Percentiles rank a stretch among this genome's conserved stretches.
Evolutionary conservation across 2,329 filamentous ascomycete species (phyloP).

Genomic region (Setomelanomma holmii): DNA sequence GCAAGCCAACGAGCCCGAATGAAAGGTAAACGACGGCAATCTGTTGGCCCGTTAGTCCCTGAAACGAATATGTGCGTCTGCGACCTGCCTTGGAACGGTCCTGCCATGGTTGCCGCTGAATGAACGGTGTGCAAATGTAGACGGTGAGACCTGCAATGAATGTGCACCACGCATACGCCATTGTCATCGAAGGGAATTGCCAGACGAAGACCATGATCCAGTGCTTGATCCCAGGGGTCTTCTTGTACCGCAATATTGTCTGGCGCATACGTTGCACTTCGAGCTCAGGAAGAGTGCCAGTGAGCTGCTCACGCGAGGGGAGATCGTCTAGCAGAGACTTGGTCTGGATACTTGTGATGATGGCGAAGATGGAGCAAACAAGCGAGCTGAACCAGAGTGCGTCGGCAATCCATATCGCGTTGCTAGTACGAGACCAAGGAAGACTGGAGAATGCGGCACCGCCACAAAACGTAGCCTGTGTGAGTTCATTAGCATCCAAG

Average conservation of each 20-base stretch:
- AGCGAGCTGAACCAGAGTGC: constrained; percentile 35
- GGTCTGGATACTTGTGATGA: constrained; percentile 38
- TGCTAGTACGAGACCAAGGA: constrained; percentile 21
- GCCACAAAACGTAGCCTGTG: constrained; percentile 36
- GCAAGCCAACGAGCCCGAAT: constrained; percentile 25
- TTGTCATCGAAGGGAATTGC: constrained; percentile 41
- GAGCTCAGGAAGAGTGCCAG: constrained; percentile 17
- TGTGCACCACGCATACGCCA: constrained; percentile 36
- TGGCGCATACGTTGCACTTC: constrained; percentile 28
- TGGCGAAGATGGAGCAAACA: constrained; percentile 35
- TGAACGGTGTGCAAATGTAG: constrained; percentile 36
- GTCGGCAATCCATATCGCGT: constrained; percentile 29
- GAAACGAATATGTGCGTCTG: neutral
- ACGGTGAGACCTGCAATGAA: constrained; percentile 37
- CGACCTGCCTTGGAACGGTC: constrained; percentile 25
- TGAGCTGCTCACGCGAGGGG: constrained; percentile 26
- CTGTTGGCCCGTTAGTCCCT: constrained; percentile 6
- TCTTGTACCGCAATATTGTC: constrained; percentile 31
- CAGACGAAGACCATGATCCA: constrained; percentile 40
- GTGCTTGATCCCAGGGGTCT: constrained; percentile 29
- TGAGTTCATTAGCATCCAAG: constrained; percentile 1
- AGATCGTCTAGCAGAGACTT: constrained; percentile 38
- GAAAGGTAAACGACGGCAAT: constrained; percentile 34
- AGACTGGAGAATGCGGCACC: constrained; percentile 32
- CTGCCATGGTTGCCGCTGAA: constrained; percentile 23